Evolutionary conservation across 1,284 basidiomycete species (phyloP), one percentile per base, ranked within the genome.

Genomic region (Exobasidium cylindrosporum): DNA sequence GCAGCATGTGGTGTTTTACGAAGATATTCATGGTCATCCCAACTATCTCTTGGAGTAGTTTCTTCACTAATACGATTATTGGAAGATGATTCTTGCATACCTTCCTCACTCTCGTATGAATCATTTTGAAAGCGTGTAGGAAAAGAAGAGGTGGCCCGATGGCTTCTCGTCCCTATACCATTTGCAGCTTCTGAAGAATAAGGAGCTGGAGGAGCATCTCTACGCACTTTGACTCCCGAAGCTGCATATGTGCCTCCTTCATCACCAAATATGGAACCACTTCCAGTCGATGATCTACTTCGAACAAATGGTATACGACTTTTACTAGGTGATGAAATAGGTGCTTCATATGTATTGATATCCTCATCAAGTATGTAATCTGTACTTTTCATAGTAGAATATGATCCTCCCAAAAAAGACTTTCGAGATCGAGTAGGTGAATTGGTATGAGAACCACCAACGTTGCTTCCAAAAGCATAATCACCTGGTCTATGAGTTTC

Each of bases 391-490:
- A 4, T 23, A 28, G 21, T 50, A 21, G 5, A 14, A 24, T 50
- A 44, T 29, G 17, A 23, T 55, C 32, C 31, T 23, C 53, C 53
- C 14, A 55, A 55, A 17, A 55, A 55, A 6, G 32, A 35, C 31
- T 35, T 55, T n/a, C 29, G 21, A 4, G 40, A 26, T 30, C 24
- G 28, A 32, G 55, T 40, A 24, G 56, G 40, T 32, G 56, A 28
- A 11, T 44, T 58, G 24, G 40, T 58, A 28, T 21, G 24, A 47
- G 21, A 40, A 26, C 43, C 44, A 28, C 56, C 43, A 7, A n/a
- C 13, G 29, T n/a, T 32, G 23, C 29, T n/a, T 54, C 58, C 58
- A 54, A 49, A 50, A 28, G 56, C 56, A 28, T 57, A 57, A 3
- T 46, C 56, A 45, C 52, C 24, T 24, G 47, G 47, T 3, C 45